A percentile compares a stretch with the other conserved stretches of the same genome.
These are phyloP conservation scores for Blastomyces emzantsi DNA, from an alignment of 2,329 filamentous ascomycete species.

Conservation along the genomic window DNA sequence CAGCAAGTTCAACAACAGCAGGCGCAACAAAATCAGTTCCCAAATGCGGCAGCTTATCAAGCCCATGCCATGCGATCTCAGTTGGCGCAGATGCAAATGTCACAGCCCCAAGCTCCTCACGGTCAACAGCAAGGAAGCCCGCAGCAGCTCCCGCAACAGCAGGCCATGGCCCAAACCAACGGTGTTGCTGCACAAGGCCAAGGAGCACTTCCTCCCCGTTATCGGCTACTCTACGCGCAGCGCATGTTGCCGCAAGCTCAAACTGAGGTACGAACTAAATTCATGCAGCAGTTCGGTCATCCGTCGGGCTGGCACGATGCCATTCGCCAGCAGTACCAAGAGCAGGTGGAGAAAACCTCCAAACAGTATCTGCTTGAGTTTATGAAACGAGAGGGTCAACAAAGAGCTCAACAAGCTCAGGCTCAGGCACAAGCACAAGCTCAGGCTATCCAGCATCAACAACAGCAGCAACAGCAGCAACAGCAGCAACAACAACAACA, in stretches of 20 bases:
- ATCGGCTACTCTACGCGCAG: slow-evolving; percentile 31
- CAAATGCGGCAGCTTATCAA: slow-evolving; percentile 28
- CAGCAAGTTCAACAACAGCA: slow-evolving; percentile 24
- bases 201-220: slow-evolving; percentile 23
- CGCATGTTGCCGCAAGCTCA: slow-evolving; percentile 26
- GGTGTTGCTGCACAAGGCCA: slow-evolving; percentile 22
- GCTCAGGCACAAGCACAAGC: slow-evolving; percentile 19
- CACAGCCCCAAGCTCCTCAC: slow-evolving; percentile 24
- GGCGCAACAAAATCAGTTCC: slow-evolving; percentile 18
- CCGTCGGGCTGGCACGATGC: slow-evolving; percentile 32
- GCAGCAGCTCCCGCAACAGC: slow-evolving; percentile 29
- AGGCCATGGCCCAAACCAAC: slow-evolving; percentile 34
- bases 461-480: slow-evolving; percentile 30
- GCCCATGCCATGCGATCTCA: slow-evolving; percentile 32
- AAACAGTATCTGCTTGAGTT: slow-evolving; percentile 32
- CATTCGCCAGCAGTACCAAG: slow-evolving; percentile 30
- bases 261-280: slow-evolving; percentile 31
- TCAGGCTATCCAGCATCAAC: slow-evolving; percentile 25
- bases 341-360: slow-evolving; percentile 30
- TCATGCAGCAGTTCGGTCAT: slow-evolving; percentile 32
- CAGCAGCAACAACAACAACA: slow-evolving; percentile 28
- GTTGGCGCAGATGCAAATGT: slow-evolving; percentile 32
- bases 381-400: slow-evolving; percentile 31
- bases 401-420: slow-evolving; percentile 21
- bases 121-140: slow-evolving; percentile 26